Base-by-base conservation (phyloP, 768 basidiomycete genomes). In the Tephrocybe sp. region DNA sequence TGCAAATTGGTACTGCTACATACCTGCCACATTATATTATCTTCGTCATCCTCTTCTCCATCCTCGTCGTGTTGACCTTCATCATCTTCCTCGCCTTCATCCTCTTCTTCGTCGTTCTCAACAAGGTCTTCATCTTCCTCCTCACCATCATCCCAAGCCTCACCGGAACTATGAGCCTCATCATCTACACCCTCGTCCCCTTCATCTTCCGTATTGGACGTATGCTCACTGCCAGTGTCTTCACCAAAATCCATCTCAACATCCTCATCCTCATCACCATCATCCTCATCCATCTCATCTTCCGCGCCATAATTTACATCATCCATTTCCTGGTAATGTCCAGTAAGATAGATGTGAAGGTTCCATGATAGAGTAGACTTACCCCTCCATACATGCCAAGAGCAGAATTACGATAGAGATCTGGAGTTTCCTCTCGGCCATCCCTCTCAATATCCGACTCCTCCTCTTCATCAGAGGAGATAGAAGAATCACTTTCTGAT, bases 331-430 rank as follows among this genome's bases (percentile, higher is more conserved):
- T 94, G 54, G 26, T 35, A 5, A 47, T 49, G 46, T 31, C 31
- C 9, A 55, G 56, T 25, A 49, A 56, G 46, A 39, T 57, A 32
- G 53, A 19, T 36, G 40, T 32, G 38, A 47, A 28, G 19, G 27
- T 9, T 47, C 40, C 31, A 47, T 31, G 11, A 41, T 39, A 26
- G 32, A 36, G n/a, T n/a, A n/a, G 41, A 79, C 89, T 70, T 72
- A 93, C 91, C 32, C 91, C 92, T 61, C 83, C 86, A 64, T 86
- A 93, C 94, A 98, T 94, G 54, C 95, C 97, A 30, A 99, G 78
- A 9, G 97, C 91, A 1, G 97, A 98, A 66, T 93, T 94, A 37
- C 95, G 87, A 69, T 98, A 98, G 16, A 98, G 71, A 67, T 98
- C 93, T 4, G 92, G 92, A 1, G 92, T 92, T 64, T 90, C 89